These are phyloP conservation scores for Metarhizium robertsii DNA, from an alignment of 2,329 filamentous ascomycete genomes.

Conservation along the genomic window DNA sequence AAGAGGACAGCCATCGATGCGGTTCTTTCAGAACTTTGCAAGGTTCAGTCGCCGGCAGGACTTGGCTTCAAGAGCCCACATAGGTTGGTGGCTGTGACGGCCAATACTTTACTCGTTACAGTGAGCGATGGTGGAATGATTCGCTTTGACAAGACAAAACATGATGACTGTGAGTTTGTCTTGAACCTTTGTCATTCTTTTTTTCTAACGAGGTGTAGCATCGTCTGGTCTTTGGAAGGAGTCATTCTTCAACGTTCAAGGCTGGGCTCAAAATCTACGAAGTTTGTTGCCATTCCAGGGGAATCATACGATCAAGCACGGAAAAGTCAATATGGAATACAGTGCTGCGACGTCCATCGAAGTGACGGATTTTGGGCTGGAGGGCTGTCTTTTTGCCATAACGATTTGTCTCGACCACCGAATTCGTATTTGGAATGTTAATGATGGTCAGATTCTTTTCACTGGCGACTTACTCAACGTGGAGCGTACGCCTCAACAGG, in stretches of 20 bases:
- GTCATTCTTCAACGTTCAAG: slow-evolving; percentile 62
- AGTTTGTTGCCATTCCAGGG: slow-evolving; percentile 59
- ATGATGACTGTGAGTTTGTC: slow-evolving; percentile 33
- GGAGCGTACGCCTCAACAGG: slow-evolving; percentile 55
- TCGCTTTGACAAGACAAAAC: slow-evolving; percentile 52
- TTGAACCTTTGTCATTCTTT: neutral
- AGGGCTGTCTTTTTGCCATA: slow-evolving; percentile 49
- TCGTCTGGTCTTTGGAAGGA: slow-evolving; percentile 50
- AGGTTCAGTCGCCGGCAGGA: slow-evolving; percentile 61
- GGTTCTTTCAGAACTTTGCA: slow-evolving; percentile 67
- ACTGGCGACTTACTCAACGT: slow-evolving; percentile 70
- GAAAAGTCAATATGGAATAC: slow-evolving; percentile 55
- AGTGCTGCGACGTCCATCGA: slow-evolving; percentile 57
- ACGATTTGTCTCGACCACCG: slow-evolving; percentile 85
- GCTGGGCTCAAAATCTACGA: slow-evolving; percentile 59
- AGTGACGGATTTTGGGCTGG: slow-evolving; percentile 40
- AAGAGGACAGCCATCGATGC: slow-evolving; percentile 60
- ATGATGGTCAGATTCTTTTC: slow-evolving; percentile 67
- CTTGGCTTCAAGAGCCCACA: slow-evolving; percentile 73
- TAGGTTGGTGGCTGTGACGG: slow-evolving; percentile 64
- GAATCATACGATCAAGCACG: slow-evolving; percentile 53
- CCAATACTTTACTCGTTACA: slow-evolving; percentile 68
- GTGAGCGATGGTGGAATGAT: slow-evolving; percentile 72
- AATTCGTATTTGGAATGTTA: slow-evolving; percentile 80
- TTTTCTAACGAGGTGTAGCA: slow-evolving; percentile 9